Base-by-base conservation (phyloP, 2,329 filamentous ascomycete species). In the Trichoderma guizhouense region DNA sequence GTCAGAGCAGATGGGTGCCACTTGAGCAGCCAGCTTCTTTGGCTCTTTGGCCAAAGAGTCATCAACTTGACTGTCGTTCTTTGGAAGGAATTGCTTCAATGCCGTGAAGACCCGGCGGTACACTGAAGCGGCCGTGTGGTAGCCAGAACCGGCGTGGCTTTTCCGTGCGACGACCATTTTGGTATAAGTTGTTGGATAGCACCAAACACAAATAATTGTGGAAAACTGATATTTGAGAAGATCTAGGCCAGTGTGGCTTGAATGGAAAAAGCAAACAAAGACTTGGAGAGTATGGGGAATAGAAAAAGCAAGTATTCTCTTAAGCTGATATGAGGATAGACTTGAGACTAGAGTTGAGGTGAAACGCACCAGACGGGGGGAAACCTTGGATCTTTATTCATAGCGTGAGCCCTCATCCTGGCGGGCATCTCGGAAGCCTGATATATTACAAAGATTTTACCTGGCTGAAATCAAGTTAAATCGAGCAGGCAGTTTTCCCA, bases 241-340 rank as follows among this genome's bases (percentile, higher is more conserved):
- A 32, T 53, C 43, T 15, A 30, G 32, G 36, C 24, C 55, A 7
- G n/a, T 66, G 30, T 66, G 43, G 47, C 63, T 66, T 36, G 47
- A 1, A 2, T 6, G 28, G 0, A 58, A 36, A 60, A 58, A 30
- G 15, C 30, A 58, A 15, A 34, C 11, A 24, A 47, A 24, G n/a
- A 47, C 47, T 14, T n/a, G n/a, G 26, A 24, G 30, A 43, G 7
- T 18, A 39, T 39, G 9, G 57, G 8, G 8, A 34, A 3, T 21
- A 7, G n/a, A 69, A 36, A 62, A 34, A 36, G 67, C 55, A 62
- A 51, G 30, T 36, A 67, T 32, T 8, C n/a, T 55, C 30, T 51
- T 51, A n/a, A 47, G 67, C 64, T 61, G 57, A 28, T 62, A 34
- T 68, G 57, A 36, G 67, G 39, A 69, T 67, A 53, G 39, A 36